Percentiles rank a stretch among this genome's conserved stretches.
phyloP scores from a whole-genome alignment of 495 filamentous ascomycete genomes.

The Annulohypoxylon stygium region DNA sequence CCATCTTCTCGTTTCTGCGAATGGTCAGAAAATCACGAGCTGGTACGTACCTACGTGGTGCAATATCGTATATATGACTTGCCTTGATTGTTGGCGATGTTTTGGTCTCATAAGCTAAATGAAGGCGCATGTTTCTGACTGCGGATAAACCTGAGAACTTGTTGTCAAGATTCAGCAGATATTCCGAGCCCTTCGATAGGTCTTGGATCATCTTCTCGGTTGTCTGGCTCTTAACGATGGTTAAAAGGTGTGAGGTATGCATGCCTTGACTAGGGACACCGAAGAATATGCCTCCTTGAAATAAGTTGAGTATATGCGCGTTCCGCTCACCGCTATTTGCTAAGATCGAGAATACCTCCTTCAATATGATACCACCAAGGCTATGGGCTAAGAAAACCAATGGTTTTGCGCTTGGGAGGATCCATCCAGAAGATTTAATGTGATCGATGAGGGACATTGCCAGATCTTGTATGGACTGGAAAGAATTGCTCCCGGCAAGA shows the following conservation, averaged over 20 bases:
- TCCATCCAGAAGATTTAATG: conserved; percentile 26
- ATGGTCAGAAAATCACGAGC: neutral
- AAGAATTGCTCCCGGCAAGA: conserved; percentile 22
- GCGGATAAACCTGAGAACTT: conserved; percentile 21
- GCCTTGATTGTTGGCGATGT: conserved; percentile 29
- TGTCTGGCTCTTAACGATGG: conserved; percentile 44
- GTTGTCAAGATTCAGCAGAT: conserved; percentile 33
- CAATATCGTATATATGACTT: neutral
- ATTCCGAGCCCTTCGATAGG: conserved; percentile 21
- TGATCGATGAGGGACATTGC: conserved; percentile 27
- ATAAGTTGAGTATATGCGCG: conserved; percentile 21
- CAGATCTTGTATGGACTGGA: conserved; percentile 44
- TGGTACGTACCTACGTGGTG: no score
- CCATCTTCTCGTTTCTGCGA: neutral
- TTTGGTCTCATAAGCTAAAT: conserved; percentile 44
- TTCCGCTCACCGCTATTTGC: conserved; percentile 23
- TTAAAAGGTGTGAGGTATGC: conserved; percentile 31
- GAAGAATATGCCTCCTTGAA: conserved; percentile 52
- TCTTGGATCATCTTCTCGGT: conserved; percentile 33
- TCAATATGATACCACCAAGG: conserved; percentile 53
- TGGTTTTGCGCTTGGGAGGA: conserved; percentile 27
- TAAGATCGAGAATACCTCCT: conserved; percentile 45
- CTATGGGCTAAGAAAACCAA: conserved; percentile 55
- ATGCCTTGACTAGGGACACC: conserved; percentile 53
- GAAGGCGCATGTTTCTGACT: neutral